Base-by-base conservation (phyloP, 129 eudicot genomes). In the Helianthus annuus region DNA sequence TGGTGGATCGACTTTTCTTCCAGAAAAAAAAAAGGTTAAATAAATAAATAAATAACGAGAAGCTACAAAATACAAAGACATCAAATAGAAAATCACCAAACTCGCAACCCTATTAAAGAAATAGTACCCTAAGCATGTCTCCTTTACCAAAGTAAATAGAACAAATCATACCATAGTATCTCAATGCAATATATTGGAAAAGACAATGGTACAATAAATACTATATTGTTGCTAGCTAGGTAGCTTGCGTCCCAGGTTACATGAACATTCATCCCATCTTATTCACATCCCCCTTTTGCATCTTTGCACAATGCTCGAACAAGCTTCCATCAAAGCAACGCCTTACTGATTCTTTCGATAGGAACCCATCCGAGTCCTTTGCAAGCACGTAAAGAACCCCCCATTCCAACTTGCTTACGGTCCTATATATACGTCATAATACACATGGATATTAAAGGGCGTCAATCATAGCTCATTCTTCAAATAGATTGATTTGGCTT, bases 271-370 rank as follows among this genome's bases (percentile, higher is more conserved):
- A 85, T 54, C 64, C 85, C 57, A 44, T 76, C 76, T 85, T 85
- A 3, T 59, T 59, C 8, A 66, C 54, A 9, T 61, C 82, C 0
- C 81, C 85, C 48, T 73, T 82, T 73, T 69, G 83, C 83, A 70
- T 82, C 77, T 80, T 80, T 38, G 90, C 87, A 36, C 80, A 68
- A 54, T 82, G 69, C 62, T 85, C 87, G 38, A 85, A 85, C 75
- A 85, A 76, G 67, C 87, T 85, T 69, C 90, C 90, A 79, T 85
- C 87, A 7, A 82, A 85, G 78, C 90, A 85, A 15, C 87, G 83
- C 63, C 90, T 82, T n/a, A 85, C 87, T 15, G 90, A 81, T 65
- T 85, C 90, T 72, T 85, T 83, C 3, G 90, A 82, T 74, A 85
- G 78, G 70, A 68, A 83, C 0, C 90, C 87, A 12, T 85, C 87